Conservation (phyloP, 306 rosid species). For the Inga oerstediana region DNA sequence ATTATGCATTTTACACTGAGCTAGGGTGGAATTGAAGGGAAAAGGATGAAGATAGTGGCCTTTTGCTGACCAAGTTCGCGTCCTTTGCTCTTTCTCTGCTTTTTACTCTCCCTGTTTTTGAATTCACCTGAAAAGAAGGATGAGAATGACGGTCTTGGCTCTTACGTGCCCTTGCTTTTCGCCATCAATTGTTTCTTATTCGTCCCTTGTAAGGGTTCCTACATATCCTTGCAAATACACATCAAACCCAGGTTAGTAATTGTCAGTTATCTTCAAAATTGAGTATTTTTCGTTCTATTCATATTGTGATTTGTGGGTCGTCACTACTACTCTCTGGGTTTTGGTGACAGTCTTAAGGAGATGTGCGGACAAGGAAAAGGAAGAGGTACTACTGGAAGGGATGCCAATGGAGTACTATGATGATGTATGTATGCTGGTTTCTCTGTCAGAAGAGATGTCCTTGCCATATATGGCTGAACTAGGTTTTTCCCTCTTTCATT, state of each 20-base stretch:
- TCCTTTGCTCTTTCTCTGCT: background rate
- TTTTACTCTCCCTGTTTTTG: background rate
- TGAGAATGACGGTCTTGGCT: conserved; percentile 33
- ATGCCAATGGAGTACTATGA: conserved; percentile 92
- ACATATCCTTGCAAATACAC: conserved; percentile 28
- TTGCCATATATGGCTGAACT: background rate
- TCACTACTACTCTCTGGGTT: background rate
- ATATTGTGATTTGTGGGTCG: background rate
- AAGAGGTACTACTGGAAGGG: conserved; percentile 70
- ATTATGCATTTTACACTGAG: background rate
- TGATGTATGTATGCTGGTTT: conserved; percentile 60
- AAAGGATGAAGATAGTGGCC: background rate
- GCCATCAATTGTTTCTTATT: conserved; percentile 23
- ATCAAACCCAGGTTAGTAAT: conserved; percentile 49
- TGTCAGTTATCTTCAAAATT: conserved; percentile 12
- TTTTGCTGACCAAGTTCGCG: background rate
- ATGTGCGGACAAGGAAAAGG: conserved; percentile 55
- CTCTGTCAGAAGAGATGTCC: background rate
- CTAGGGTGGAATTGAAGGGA: background rate
- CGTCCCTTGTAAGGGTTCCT: conserved; percentile 29
- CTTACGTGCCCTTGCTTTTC: conserved; percentile 35
- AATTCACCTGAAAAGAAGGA: background rate
- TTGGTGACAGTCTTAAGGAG: conserved; percentile 54
- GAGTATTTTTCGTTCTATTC: conserved; percentile 16
- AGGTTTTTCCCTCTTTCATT: background rate